A percentile compares a stretch with the other conserved stretches of the same genome.
phyloP scores from a whole-genome alignment of 192 early-diverging fungal genomes.

The Mortierella alpina region DNA sequence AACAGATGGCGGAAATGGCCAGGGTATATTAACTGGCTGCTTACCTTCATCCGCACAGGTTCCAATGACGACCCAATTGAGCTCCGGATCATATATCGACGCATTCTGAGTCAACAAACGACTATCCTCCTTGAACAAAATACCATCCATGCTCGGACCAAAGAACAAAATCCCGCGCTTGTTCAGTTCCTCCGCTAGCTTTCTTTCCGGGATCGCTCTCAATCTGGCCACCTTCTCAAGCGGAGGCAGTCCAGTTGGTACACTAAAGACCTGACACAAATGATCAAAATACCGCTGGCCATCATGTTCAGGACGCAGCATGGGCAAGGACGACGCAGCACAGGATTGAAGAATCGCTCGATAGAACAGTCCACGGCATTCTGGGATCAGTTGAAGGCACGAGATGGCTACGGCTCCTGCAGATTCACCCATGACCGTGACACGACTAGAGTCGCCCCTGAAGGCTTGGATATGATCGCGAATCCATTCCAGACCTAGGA shows the following conservation, averaged over 20 bases:
- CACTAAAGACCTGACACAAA: constrained; percentile 9
- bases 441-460: constrained; percentile 61
- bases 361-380: constrained; percentile 6
- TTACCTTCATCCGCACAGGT: constrained; percentile 17
- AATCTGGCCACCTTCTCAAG: constrained; percentile 12
- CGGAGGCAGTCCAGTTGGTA: not conserved
- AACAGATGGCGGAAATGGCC: not conserved
- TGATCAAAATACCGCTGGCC: constrained; percentile 17
- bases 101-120: not conserved
- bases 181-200: constrained; percentile 1
- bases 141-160: constrained; percentile 3
- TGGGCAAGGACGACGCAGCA: not conserved
- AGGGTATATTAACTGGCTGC: not conserved
- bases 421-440: constrained; percentile 68
- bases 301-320: not conserved
- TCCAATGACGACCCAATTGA: constrained; percentile 13
- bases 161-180: not conserved
- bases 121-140: constrained; percentile 7
- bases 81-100: not conserved
- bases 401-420: constrained; percentile 60
- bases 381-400: constrained; percentile 16
- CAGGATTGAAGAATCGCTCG: constrained; percentile 14
- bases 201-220: not conserved
- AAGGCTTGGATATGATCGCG: constrained; percentile 67
- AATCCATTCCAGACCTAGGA: constrained; percentile 66